Percentiles rank a stretch among this genome's conserved stretches.
Conservation (phyloP, 768 basidiomycete species). For the Boletellus sp. region DNA sequence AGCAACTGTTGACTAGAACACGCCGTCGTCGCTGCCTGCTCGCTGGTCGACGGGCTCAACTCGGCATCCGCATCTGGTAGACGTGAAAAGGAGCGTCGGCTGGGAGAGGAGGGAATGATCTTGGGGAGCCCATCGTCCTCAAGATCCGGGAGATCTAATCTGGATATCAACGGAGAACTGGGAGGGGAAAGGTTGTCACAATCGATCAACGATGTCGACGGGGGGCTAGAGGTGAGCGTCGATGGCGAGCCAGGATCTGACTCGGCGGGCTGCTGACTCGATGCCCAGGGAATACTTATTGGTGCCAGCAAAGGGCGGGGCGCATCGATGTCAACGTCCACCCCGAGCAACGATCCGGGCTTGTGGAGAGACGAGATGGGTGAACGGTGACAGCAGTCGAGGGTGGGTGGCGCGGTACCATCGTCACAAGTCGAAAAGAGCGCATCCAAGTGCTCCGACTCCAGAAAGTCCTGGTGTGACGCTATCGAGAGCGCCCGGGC, state of each 20-base stretch:
- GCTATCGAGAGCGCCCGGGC: slow-evolving; percentile 11
- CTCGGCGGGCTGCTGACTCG: slow-evolving; percentile 3
- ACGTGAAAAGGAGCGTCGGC: slow-evolving; percentile 25
- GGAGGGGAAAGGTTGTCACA: slow-evolving; percentile 20
- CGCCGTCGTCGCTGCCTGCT: slow-evolving; percentile 5
- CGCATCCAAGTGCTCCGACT: slow-evolving; percentile 13
- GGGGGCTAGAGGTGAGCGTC: slow-evolving; percentile 8
- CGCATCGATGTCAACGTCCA: slow-evolving; percentile 21
- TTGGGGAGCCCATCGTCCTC: slow-evolving; percentile 24
- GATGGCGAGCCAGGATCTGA: slow-evolving; percentile 16
- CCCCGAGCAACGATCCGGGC: slow-evolving; percentile 24
- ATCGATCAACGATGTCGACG: slow-evolving; percentile 24
- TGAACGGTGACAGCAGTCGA: slow-evolving; percentile 13
- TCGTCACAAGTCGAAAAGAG: slow-evolving; percentile 18
- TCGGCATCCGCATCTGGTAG: slow-evolving; percentile 31
- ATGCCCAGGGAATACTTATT: slow-evolving; percentile 24
- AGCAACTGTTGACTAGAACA: slow-evolving; percentile 27
- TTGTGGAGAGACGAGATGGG: slow-evolving; percentile 9
- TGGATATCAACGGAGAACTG: slow-evolving; percentile 31
- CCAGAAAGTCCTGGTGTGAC: slow-evolving; percentile 16
- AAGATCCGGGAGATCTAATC: slow-evolving; percentile 30
- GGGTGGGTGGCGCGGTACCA: slow-evolving; percentile 10
- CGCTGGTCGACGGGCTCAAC: slow-evolving; percentile 16
- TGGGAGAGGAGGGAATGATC: slow-evolving; percentile 27
- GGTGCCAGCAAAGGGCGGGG: slow-evolving; percentile 17